Conservation (phyloP, 306 rosid genomes). For the Mucuna pruriens region DNA sequence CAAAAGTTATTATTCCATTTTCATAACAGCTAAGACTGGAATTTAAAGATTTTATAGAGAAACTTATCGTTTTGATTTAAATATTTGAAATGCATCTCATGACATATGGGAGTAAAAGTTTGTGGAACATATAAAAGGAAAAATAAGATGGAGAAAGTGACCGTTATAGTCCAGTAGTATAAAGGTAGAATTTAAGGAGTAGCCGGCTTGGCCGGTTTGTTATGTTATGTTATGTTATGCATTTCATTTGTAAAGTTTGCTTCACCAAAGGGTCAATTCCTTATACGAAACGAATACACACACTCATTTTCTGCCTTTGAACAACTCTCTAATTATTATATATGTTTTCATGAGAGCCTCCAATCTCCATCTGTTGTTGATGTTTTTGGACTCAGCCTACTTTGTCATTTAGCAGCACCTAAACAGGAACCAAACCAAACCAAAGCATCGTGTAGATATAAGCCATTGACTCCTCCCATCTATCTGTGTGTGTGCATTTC, state of each 20-base stretch:
- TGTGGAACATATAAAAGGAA: not conserved
- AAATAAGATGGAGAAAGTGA: slow-evolving; percentile 38
- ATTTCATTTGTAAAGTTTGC: slow-evolving; percentile 44
- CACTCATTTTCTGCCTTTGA: slow-evolving; percentile 43
- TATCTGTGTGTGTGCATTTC: slow-evolving; percentile 3
- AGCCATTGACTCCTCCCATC: not conserved
- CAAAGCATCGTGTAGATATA: slow-evolving; percentile 22
- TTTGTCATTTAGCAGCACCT: slow-evolving; percentile 24
- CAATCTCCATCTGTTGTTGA: slow-evolving; percentile 26
- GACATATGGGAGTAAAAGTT: too few species aligned
- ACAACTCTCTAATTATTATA: slow-evolving; percentile 6
- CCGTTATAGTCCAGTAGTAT: slow-evolving; percentile 47
- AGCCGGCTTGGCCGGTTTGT: slow-evolving; percentile 63
- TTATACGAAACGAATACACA: slow-evolving; percentile 36
- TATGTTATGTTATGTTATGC: slow-evolving; percentile 19
- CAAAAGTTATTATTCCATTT: not conserved
- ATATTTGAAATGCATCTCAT: too few species aligned
- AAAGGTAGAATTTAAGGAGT: slow-evolving; percentile 34
- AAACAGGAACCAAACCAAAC: not conserved
- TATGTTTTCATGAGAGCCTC: slow-evolving; percentile 18
- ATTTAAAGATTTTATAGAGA: too few species aligned
- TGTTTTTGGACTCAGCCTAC: slow-evolving; percentile 24
- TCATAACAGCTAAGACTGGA: slow-evolving; percentile 25
- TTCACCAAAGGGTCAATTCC: slow-evolving; percentile 60
- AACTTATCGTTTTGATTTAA: too few species aligned